Percentiles rank a stretch among this genome's conserved stretches.
Evolutionary conservation across 2,329 filamentous ascomycete genomes (phyloP).

Genomic region (Fusarium sp.): DNA sequence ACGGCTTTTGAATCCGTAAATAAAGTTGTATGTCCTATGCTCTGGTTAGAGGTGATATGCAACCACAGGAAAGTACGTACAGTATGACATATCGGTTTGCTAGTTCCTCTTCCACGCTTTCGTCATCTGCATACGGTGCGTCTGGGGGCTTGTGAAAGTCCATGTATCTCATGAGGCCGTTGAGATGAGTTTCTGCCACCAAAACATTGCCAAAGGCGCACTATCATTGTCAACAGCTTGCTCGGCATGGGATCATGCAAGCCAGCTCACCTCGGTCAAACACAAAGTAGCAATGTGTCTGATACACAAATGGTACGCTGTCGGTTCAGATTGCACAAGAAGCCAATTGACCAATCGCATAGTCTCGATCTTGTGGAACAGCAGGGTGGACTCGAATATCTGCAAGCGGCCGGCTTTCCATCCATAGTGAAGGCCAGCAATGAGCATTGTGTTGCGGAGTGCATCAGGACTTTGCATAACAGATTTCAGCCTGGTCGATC

Average conservation of each 20-base stretch:
- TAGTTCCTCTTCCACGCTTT: constrained; percentile 30
- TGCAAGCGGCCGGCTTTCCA: constrained; percentile 31
- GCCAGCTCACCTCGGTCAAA: constrained; percentile 28
- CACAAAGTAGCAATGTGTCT: constrained; percentile 35
- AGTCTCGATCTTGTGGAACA: constrained; percentile 38
- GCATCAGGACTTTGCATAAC: constrained; percentile 24
- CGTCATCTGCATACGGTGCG: not conserved
- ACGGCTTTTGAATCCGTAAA: constrained; percentile 39
- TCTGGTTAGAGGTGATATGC: not conserved
- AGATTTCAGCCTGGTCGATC: constrained; percentile 10
- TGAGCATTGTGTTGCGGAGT: constrained; percentile 33
- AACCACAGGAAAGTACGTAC: not conserved
- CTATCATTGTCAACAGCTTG: constrained; percentile 2
- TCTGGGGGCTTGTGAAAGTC: constrained; percentile 22
- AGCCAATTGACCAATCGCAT: constrained; percentile 34
- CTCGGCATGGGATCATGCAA: fast-evolving
- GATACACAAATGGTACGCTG: constrained; percentile 10
- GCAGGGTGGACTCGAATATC: constrained; percentile 29
- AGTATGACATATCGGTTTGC: constrained; percentile 32
- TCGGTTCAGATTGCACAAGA: not conserved
- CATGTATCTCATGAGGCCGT: constrained; percentile 37
- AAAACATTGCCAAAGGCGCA: constrained; percentile 32
- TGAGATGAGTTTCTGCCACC: constrained; percentile 31
- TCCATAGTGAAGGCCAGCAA: constrained; percentile 37
- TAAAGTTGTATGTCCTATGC: constrained; percentile 34